These are phyloP conservation scores for Lachancea sp. DNA, from an alignment of 805 yeast species.

Conservation along the genomic window DNA sequence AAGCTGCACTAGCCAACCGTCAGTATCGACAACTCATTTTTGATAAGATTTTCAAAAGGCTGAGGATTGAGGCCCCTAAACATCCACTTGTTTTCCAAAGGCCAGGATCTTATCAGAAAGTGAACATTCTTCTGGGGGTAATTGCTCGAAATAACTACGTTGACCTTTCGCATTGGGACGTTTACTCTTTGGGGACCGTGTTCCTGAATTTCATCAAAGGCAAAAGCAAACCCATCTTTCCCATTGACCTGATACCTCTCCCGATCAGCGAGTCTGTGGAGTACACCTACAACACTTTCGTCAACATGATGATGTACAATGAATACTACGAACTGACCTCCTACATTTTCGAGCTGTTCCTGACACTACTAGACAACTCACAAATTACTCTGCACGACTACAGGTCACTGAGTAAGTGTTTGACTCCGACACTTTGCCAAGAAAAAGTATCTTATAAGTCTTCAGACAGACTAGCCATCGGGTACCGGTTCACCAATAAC, in stretches of 20 bases:
- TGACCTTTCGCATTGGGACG: constrained; percentile 61
- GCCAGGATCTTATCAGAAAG: constrained; percentile 47
- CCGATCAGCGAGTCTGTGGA: constrained; percentile 48
- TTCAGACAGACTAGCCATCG: constrained; percentile 44
- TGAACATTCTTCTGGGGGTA: constrained; percentile 41
- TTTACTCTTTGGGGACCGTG: constrained; percentile 39
- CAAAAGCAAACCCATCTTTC: constrained; percentile 49
- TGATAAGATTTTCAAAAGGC: constrained; percentile 46
- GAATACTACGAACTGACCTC: constrained; percentile 31
- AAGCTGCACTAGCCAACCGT: constrained; percentile 25
- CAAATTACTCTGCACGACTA: constrained; percentile 39
- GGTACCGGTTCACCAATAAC: constrained; percentile 48
- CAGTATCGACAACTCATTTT: constrained; percentile 37
- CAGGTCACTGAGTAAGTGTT: constrained; percentile 35
- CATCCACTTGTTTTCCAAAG: constrained; percentile 46
- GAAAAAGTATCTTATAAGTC: constrained; percentile 38
- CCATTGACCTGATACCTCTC: constrained; percentile 41
- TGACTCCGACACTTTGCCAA: constrained; percentile 53
- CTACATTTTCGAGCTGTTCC: constrained; percentile 42
- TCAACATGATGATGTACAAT: constrained; percentile 30
- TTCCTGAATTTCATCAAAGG: constrained; percentile 43
- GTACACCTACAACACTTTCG: constrained; percentile 37
- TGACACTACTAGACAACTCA: constrained; percentile 35
- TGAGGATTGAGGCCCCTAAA: constrained; percentile 38
- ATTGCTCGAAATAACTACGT: constrained; percentile 49